Percentiles rank a stretch among this genome's conserved stretches.
phyloP scores from a whole-genome alignment of 257 asterid genomes.

The Euphrasia confusa region DNA sequence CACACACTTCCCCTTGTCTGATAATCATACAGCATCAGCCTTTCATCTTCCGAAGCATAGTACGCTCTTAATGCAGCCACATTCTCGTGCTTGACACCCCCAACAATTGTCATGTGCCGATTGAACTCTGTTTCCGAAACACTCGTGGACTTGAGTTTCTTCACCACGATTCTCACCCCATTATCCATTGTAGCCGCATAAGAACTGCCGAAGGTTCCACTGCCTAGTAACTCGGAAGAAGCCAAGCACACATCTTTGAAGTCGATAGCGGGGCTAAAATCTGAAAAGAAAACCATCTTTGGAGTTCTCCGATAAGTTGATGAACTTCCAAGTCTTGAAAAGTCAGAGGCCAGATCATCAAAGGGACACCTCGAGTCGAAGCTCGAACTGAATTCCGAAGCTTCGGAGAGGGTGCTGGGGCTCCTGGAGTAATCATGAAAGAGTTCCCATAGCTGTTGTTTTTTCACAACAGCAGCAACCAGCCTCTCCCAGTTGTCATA shows the following conservation, averaged over 20 bases:
- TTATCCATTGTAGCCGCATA: neutral
- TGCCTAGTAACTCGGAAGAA: slow-evolving; percentile 18
- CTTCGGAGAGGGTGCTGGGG: slow-evolving; percentile 29
- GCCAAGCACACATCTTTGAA: neutral
- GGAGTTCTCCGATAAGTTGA: neutral
- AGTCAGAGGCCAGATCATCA: neutral
- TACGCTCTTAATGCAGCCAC: slow-evolving; percentile 7
- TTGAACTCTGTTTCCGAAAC: slow-evolving; percentile 5
- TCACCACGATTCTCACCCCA: slow-evolving; percentile 21
- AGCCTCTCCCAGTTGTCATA: slow-evolving; percentile 34
- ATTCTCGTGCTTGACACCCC: slow-evolving; percentile 12
- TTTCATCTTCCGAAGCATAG: slow-evolving; percentile 1
- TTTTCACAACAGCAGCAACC: slow-evolving; percentile 23
- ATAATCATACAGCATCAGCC: slow-evolving; percentile 11
- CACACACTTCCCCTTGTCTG: neutral
- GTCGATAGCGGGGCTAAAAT: slow-evolving; percentile 14
- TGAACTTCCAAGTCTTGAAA: neutral
- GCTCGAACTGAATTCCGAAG: slow-evolving; percentile 23
- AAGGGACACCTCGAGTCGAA: neutral
- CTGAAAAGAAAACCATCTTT: slow-evolving; percentile 19
- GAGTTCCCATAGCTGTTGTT: slow-evolving; percentile 32
- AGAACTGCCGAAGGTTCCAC: slow-evolving; percentile 23
- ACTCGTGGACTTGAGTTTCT: slow-evolving; percentile 7
- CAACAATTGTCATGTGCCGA: slow-evolving; percentile 13
- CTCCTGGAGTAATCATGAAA: slow-evolving; percentile 25